Base-by-base conservation (phyloP, 306 rosid genomes). In the Sindora glabra region DNA sequence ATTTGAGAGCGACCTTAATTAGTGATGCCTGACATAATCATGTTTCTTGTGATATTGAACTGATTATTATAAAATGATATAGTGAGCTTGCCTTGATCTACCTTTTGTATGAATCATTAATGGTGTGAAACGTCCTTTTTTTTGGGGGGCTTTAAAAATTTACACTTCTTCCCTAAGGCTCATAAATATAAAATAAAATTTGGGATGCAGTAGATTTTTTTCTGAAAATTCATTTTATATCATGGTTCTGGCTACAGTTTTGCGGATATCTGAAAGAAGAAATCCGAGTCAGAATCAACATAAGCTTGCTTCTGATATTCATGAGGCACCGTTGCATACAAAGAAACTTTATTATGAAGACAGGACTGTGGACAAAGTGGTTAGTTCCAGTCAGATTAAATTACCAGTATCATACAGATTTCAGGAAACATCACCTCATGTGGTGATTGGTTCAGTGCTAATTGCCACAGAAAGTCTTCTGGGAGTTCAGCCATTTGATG, bases 401-500 rank as follows among this genome's bases (percentile, higher is more conserved):
- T 66, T 81, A 52, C 75, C 59, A 24, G 36, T 48, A 27, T 47
- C 78, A 60, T 9, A 6, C 2, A 62, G 40, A 29, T 32, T 37
- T 64, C 73, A 60, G 2, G 82, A 80, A 73, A 27, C 69, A 45
- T 63, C 61, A 41, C 64, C 74, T 26, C 76, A 3, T 15, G 76
- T 86, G 51, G 80, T 27, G 52, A 47, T 53, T 13, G 92, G 98
- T 76, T 85, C 86, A 14, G 56, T 86, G 42, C 83, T 85, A 67
- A 68, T 79, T 38, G 86, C 96, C 25, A 83, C 95, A 8, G 83
- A 88, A 57, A 72, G 79, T 68, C 92, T 91, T 72, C 60, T 11
- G 30, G 70, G 81, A 21, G 48, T 55, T n/a, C 76, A 74, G 13
- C 95, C 83, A 68, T 92, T 92, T 76, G 90, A 69, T 44, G 75